Percentiles rank a stretch among this genome's conserved stretches.
phyloP scores from a whole-genome alignment of 1,284 basidiomycete species.

The Tylopilus sp. region DNA sequence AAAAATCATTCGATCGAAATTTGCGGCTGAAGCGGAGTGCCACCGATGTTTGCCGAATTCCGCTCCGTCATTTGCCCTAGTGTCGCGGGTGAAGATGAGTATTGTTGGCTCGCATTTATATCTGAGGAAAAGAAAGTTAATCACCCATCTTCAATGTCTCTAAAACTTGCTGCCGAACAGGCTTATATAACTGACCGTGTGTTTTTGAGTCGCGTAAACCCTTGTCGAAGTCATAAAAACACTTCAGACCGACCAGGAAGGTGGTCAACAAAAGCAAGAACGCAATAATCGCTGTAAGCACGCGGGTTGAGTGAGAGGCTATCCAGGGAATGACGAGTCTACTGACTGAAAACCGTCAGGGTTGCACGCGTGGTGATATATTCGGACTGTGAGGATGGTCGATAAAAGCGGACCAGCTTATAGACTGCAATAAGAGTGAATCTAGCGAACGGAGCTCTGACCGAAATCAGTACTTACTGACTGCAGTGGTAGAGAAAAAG shows the following conservation, averaged over 20 bases:
- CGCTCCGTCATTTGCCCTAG: conserved; percentile 46
- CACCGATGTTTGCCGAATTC: conserved; percentile 34
- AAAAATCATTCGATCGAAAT: conserved; percentile 47
- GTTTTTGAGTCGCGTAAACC: conserved; percentile 66
- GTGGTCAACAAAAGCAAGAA: conserved; percentile 68
- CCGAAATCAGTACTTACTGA: conserved; percentile 29
- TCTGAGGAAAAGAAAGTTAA: conserved; percentile 39
- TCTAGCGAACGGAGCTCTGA: conserved; percentile 2
- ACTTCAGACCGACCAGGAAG: conserved; percentile 69
- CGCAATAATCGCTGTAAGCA: conserved; percentile 56
- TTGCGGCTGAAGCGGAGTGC: conserved; percentile 37
- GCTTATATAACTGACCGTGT: conserved; percentile 56
- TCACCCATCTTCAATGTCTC: conserved; percentile 33
- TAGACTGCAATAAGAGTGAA: conserved; percentile 48
- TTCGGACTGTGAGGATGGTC: conserved; percentile 46
- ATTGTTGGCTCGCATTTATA: conserved; percentile 45
- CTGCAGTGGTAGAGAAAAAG: conserved; percentile 29
- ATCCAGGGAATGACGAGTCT: neutral
- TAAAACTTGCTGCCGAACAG: conserved; percentile 28
- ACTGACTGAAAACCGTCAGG: conserved; percentile 75
- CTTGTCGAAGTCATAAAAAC: conserved; percentile 74
- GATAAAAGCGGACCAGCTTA: conserved; percentile 75
- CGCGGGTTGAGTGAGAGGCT: conserved; percentile 1
- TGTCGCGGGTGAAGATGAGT: conserved; percentile 38
- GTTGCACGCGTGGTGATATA: conserved; percentile 70